phyloP scores from a whole-genome alignment of 1,284 basidiomycete species.

The Apiotrichum veenhuisii region DNA sequence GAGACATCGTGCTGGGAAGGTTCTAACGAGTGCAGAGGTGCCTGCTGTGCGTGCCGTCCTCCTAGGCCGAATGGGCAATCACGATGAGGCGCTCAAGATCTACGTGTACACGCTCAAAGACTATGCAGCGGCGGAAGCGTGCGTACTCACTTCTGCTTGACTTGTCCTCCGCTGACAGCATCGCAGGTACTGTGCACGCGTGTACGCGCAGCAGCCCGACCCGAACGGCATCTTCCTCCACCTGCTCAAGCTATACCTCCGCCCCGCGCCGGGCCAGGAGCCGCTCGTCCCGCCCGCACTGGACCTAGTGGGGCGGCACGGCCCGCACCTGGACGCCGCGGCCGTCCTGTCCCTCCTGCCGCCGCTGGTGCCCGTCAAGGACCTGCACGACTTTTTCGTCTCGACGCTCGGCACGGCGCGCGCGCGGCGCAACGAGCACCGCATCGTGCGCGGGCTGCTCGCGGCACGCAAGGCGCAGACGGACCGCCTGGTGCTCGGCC shows the following conservation, averaged over 20 bases:
- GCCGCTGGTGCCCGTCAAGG: conserved; percentile 73
- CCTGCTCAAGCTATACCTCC: conserved; percentile 81
- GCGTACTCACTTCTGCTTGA: conserved; percentile 28
- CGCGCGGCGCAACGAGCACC: conserved; percentile 15
- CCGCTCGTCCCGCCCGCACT: conserved; percentile 70
- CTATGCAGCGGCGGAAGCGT: conserved; percentile 83
- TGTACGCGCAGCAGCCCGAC: conserved; percentile 60
- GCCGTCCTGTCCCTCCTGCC: conserved; percentile 82
- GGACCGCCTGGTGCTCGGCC: conserved; percentile 63
- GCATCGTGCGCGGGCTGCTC: conserved; percentile 13
- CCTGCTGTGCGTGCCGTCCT: conserved; percentile 86
- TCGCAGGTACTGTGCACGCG: conserved; percentile 83
- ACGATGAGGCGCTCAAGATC: conserved; percentile 86
- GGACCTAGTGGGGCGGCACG: conserved; percentile 76
- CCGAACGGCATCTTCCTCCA: conserved; percentile 72
- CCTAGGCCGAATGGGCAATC: conserved; percentile 80
- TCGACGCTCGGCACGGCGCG: conserved; percentile 60
- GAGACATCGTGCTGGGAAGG: conserved; percentile 11
- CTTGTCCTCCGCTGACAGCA: neutral
- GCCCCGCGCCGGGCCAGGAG: conserved; percentile 28
- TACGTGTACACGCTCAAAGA: conserved; percentile 85
- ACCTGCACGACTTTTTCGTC: conserved; percentile 73
- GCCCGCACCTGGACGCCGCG: conserved; percentile 70
- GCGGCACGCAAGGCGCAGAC: conserved; percentile 59
- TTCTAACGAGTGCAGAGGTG: conserved; percentile 56